Percentiles rank a stretch among this genome's conserved stretches.
Conservation (phyloP, 768 basidiomycete species). For the Suillus lakei region DNA sequence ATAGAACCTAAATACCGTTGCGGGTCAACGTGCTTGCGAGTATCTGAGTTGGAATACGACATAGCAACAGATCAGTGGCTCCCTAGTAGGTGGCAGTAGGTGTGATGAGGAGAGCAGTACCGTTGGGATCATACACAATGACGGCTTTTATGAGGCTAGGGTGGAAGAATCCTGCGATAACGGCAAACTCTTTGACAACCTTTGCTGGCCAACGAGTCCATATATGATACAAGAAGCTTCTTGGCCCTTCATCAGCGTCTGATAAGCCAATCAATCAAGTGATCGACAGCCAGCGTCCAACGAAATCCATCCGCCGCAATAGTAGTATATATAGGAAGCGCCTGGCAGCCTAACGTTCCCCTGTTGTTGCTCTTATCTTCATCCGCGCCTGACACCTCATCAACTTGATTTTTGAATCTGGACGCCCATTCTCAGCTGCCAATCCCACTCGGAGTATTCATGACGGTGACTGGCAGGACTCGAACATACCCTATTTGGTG, state of each 20-base stretch:
- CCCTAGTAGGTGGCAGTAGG: background rate
- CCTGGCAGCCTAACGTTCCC: too few species aligned
- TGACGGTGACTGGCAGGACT: background rate
- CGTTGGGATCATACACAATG: background rate
- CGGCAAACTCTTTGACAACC: background rate
- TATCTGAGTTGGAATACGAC: background rate
- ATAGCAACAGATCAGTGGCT: background rate
- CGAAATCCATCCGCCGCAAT: background rate
- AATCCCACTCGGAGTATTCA: background rate
- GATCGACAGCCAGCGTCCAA: background rate
- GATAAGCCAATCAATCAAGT: slow-evolving; percentile 2
- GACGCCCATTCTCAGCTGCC: background rate
- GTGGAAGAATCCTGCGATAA: background rate
- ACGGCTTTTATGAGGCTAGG: slow-evolving; percentile 25
- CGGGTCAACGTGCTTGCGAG: background rate
- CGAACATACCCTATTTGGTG: background rate
- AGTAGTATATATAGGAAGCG: background rate
- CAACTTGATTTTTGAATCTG: background rate
- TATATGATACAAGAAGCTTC: background rate
- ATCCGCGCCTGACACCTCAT: too few species aligned
- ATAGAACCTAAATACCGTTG: background rate
- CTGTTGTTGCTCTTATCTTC: too few species aligned
- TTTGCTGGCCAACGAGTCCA: background rate
- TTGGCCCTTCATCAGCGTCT: slow-evolving; percentile 1
- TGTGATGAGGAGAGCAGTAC: background rate